Base-by-base conservation (phyloP, 768 basidiomycete genomes). In the Thelephora ganbajun region DNA sequence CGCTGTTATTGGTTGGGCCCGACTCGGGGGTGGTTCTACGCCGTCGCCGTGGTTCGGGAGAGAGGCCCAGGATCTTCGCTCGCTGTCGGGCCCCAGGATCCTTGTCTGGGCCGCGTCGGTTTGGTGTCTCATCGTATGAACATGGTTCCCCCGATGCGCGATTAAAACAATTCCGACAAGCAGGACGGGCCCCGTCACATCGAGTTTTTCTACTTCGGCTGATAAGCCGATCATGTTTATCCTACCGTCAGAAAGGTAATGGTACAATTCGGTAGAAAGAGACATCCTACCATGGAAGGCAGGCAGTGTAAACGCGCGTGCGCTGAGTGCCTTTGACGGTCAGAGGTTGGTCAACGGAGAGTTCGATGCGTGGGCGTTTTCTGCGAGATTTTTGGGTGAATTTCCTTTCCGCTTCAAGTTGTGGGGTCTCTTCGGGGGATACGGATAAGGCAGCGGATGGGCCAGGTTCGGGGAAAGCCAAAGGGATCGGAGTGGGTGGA, bases 251-350 rank as follows among this genome's bases (percentile, higher is more conserved):
- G 50, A 34, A 41, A 7, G 3, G 11, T 20, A 46, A 7, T n/a
- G 13, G 43, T 33, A 14, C 3, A 9, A 20, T 14, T 37, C 70
- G 26, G 26, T 9, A 30, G 26, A 30, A n/a, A n/a, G 26, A 30
- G 26, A 30, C 26, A 30, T 9, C 26, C 26, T 53, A 83, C 85
- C 85, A 87, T 62, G 85, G 83, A 14, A 80, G 22, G 60, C 85
- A 89, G 19, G 85, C 86, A 35, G 87, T 80, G 53, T 77, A 89
- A 19, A 87, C 85, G 33, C 85, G 72, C 16, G 76, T 72, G 16
- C 85, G 72, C 18, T 75, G 79, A 54, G 74, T 85, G n/a, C 85
- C 85, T 59, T 87, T 82, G 0, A 83, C 82, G 0, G 85, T 88
- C 39, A 81, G 76, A 2, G 85, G 85, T 55, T 88, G 85, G 57